Evolutionary conservation across 495 filamentous ascomycete genomes (phyloP).

Genomic region (Penicillium subrubescens): DNA sequence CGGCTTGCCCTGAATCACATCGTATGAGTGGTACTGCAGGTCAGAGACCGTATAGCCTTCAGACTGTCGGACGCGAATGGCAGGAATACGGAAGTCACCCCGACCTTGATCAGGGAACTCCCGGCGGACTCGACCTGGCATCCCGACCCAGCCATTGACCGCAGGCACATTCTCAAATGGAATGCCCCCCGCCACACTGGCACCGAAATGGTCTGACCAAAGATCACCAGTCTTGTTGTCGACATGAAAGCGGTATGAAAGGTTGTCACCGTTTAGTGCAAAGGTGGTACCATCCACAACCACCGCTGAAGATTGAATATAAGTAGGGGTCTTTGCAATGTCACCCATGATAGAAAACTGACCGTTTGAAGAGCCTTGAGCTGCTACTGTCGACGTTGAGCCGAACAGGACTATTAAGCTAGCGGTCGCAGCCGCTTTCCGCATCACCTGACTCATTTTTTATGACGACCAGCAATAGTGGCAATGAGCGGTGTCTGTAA

Average conservation of each 20-base stretch:
- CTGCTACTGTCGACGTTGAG: neutral
- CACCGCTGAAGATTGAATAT: conserved; percentile 29
- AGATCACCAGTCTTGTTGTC: conserved; percentile 51
- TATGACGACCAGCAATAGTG: neutral
- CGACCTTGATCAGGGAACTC: conserved; percentile 59
- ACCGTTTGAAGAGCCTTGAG: neutral
- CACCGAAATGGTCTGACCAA: conserved; percentile 54
- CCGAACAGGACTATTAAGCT: neutral
- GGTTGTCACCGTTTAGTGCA: conserved; percentile 47
- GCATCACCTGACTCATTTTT: neutral
- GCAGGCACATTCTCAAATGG: conserved; percentile 39
- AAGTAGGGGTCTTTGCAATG: neutral
- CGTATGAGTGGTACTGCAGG: conserved; percentile 49
- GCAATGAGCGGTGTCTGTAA: neutral
- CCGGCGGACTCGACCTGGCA: conserved; percentile 48
- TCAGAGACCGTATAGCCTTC: conserved; percentile 54
- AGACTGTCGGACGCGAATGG: conserved; percentile 51
- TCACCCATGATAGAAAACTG: neutral
- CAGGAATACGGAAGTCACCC: conserved; percentile 57
- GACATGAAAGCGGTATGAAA: conserved; percentile 58
- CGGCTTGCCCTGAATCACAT: conserved; percentile 48
- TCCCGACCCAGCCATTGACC: conserved; percentile 49
- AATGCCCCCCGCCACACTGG: conserved; percentile 35
- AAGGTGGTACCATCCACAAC: conserved; percentile 49
- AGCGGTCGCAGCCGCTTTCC: neutral